Evolutionary conservation across 257 asterid genomes (phyloP), one percentile per base, ranked within the genome.

Genomic region (Solanum arcanum): DNA sequence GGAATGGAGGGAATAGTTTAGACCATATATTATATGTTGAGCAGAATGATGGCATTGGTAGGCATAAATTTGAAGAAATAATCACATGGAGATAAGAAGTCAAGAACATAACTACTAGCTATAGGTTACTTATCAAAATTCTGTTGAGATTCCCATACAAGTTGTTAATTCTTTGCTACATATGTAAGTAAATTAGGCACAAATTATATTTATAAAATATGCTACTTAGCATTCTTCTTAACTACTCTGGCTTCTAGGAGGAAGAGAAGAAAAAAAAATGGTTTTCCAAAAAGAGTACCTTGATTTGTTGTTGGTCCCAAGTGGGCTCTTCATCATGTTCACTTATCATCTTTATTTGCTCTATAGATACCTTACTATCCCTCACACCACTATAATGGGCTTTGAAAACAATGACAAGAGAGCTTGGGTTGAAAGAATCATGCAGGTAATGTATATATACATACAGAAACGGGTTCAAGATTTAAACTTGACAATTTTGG

Each of bases 361-460:
- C 52, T 59, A 78, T 14, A 86, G 82, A 80, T 86, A 84, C 70
- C 81, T 64, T 52, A 21, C 31, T 2, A 23, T 86, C 64, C 83
- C 73, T 46, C 69, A 72, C 33, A 70, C 87, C 39, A 86, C 87
- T 14, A 21, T 86, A 49, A 72, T 86, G 70, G 83, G 83, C 20
- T 86, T 70, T 31, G 83, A 72, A n/a, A 86, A 86, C 49, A 37
- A 86, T 49, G 82, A 73, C 56, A 72, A 72, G 59, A 80, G 42
- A 84, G 86, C 90, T 84, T 85, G 90, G 90, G 82, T 85, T 27
- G 81, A 31, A 85, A 88, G 69, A 49, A 81, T 81, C 37, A 81
- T 81, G 70, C 69, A 81, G 85, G 85, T 81, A 81, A 74, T 20
- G 27, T 73, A 35, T 35, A 33, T 72, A 7, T 4, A 2, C 7